These are phyloP conservation scores for Wallacemonas rigidus DNA, from an alignment of 208 protist species.

Conservation along the genomic window DNA sequence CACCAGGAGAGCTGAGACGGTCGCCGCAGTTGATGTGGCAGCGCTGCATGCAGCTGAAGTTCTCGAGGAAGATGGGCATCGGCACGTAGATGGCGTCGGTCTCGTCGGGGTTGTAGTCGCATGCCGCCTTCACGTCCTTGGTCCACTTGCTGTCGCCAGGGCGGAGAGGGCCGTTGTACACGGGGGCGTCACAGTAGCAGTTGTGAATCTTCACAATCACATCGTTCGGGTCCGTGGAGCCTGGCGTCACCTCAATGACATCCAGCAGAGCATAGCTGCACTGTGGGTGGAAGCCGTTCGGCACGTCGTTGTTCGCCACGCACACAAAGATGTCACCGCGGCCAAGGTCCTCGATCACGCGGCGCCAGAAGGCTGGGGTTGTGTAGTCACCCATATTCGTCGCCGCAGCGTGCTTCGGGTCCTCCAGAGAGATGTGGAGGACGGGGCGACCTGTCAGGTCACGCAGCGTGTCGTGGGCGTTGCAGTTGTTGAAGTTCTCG, in stretches of 20 bases:
- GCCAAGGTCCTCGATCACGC: conserved; percentile 52
- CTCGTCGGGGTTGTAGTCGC: conserved; percentile 47
- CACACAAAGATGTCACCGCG: conserved; percentile 78
- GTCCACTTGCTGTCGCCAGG: conserved; percentile 48
- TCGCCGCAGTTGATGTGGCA: conserved; percentile 88
- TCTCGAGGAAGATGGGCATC: conserved; percentile 66
- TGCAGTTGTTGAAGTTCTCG: conserved; percentile 80
- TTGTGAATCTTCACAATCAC: conserved; percentile 79
- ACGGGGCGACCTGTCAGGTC: conserved; percentile 84
- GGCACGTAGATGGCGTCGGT: conserved; percentile 61
- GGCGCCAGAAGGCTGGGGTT: conserved; percentile 66
- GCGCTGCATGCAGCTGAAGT: conserved; percentile 84
- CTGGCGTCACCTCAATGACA: conserved; percentile 47
- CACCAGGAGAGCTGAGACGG: conserved; percentile 62
- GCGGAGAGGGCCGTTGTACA: conserved; percentile 45
- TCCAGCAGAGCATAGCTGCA: conserved; percentile 79
- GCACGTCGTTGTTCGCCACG: conserved; percentile 53
- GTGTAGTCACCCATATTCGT: conserved; percentile 77
- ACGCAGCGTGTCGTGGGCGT: conserved; percentile 79
- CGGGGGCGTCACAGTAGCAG: conserved; percentile 66
- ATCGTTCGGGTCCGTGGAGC: conserved; percentile 46
- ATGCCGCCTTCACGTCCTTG: conserved; percentile 41
- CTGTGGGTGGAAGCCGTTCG: conserved; percentile 68
- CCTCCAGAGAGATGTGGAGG: conserved; percentile 74
- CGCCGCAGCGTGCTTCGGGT: conserved; percentile 69